Conservation (phyloP, 2,329 filamentous ascomycete species). For the Microcyclospora tardicrescens region DNA sequence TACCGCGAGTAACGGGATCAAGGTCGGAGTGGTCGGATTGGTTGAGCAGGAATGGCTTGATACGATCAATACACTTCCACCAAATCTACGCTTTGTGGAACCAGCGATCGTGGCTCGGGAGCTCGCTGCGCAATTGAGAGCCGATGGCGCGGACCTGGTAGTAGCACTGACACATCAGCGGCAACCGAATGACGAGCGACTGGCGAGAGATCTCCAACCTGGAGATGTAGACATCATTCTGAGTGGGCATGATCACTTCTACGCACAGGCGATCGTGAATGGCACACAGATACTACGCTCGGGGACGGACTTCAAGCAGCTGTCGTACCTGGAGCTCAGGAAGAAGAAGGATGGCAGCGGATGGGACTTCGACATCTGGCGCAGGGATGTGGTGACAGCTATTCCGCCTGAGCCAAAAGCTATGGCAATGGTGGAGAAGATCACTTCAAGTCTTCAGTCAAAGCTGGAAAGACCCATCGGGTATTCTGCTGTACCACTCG, state of each 20-base stretch:
- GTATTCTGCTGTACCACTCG: constrained; percentile 68
- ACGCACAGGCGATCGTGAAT: constrained; percentile 63
- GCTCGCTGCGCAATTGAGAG: constrained; percentile 58
- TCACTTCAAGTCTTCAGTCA: constrained; percentile 60
- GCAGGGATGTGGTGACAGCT: constrained; percentile 58
- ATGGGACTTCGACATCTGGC: constrained; percentile 61
- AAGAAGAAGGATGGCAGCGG: constrained; percentile 35
- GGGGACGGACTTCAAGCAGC: constrained; percentile 81
- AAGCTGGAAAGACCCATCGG: constrained; percentile 74
- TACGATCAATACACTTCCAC: constrained; percentile 76
- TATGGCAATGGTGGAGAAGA: constrained; percentile 48
- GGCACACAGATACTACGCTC: constrained; percentile 75
- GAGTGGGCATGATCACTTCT: constrained; percentile 84
- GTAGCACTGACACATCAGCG: constrained; percentile 75
- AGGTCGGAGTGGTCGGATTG: constrained; percentile 72
- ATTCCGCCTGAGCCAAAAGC: constrained; percentile 53
- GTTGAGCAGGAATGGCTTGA: constrained; percentile 81
- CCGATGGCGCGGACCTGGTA: constrained; percentile 69
- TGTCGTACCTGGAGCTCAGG: constrained; percentile 74
- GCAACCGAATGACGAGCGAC: constrained; percentile 79
- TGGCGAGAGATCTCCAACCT: constrained; percentile 56
- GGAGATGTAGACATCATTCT: constrained; percentile 70
- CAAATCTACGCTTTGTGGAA: constrained; percentile 68
- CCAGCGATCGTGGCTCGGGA: constrained; percentile 63
- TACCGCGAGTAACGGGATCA: constrained; percentile 69